phyloP scores from a whole-genome alignment of 2,329 filamentous ascomycete genomes.

The Chaetomiaceae sp. region DNA sequence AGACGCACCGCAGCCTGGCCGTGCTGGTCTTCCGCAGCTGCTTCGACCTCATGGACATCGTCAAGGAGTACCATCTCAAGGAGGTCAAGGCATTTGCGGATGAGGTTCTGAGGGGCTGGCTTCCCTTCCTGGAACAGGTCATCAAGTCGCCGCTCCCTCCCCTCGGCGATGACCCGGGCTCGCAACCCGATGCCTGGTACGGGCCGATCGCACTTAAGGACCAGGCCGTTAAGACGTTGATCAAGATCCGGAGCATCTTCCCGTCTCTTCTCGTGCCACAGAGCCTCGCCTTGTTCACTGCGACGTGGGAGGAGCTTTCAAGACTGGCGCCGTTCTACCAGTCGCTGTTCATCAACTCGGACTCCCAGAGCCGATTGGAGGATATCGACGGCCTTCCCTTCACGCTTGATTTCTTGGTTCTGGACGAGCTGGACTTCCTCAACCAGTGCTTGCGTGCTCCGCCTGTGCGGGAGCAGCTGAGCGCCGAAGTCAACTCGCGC shows the following conservation, averaged over 20 bases:
- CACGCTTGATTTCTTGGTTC: slow-evolving; percentile 85
- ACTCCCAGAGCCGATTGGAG: slow-evolving; percentile 81
- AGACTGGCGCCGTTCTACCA: slow-evolving; percentile 69
- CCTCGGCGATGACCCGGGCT: slow-evolving; percentile 48
- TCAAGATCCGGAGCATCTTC: slow-evolving; percentile 84
- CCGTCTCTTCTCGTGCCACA: slow-evolving; percentile 76
- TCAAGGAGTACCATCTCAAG: slow-evolving; percentile 84
- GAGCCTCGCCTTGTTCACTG: slow-evolving; percentile 75
- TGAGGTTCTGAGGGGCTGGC: slow-evolving; percentile 77
- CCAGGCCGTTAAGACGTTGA: slow-evolving; percentile 88
- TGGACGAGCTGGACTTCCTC: slow-evolving; percentile 93
- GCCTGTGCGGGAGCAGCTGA: slow-evolving; percentile 84
- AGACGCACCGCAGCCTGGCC: slow-evolving; percentile 74
- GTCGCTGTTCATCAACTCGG: slow-evolving; percentile 78
- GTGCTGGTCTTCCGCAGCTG: slow-evolving; percentile 86
- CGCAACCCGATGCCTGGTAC: slow-evolving; percentile 65
- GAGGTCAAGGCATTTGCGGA: slow-evolving; percentile 88
- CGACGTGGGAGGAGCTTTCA: slow-evolving; percentile 83
- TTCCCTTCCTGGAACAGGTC: slow-evolving; percentile 78
- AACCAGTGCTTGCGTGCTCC: slow-evolving; percentile 85
- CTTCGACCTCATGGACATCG: slow-evolving; percentile 94
- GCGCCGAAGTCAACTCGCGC: slow-evolving; percentile 64
- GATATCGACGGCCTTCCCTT: slow-evolving; percentile 90
- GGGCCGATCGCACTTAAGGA: slow-evolving; percentile 82
- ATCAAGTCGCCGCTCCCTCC: slow-evolving; percentile 73